Conservation (phyloP, 2,329 filamentous ascomycete genomes). For the Xylaria sp. region DNA sequence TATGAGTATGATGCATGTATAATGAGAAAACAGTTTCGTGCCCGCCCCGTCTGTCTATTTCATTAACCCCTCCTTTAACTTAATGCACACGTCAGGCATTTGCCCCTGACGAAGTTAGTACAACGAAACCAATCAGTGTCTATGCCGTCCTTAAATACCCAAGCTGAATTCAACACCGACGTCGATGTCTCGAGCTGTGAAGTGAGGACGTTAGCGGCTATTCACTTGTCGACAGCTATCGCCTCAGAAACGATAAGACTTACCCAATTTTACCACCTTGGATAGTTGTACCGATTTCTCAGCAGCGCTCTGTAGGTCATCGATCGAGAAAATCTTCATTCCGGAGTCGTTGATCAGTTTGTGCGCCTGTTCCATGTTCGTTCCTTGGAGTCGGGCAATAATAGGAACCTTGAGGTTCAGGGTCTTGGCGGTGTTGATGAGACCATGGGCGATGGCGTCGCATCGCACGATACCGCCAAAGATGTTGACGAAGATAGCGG, state of each 20-base stretch:
- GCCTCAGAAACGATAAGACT: constrained; percentile 52
- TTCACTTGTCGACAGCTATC: constrained; percentile 1
- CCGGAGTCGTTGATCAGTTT: constrained; percentile 95
- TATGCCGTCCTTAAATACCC: constrained; percentile 76
- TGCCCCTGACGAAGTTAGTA: constrained; percentile 51
- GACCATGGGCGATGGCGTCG: constrained; percentile 94
- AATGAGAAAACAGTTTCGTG: constrained; percentile 31
- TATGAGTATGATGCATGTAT: constrained; percentile 30
- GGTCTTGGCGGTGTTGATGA: constrained; percentile 92
- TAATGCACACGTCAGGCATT: constrained; percentile 36
- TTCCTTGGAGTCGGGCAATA: constrained; percentile 96
- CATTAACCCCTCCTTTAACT: constrained; percentile 29
- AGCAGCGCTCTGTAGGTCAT: constrained; percentile 95
- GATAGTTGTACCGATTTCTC: constrained; percentile 99
- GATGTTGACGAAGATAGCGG: constrained; percentile 99
- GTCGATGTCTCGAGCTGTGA: constrained; percentile 87
- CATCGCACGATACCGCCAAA: constrained; percentile 99
- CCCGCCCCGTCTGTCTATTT: constrained; percentile 34
- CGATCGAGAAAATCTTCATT: constrained; percentile 99
- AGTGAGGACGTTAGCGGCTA: constrained; percentile 35
- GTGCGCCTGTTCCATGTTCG: constrained; percentile 96
- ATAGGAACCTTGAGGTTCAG: constrained; percentile 98
- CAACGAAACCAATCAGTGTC: constrained; percentile 43
- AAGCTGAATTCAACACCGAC: constrained; percentile 95
- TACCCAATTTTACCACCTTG: constrained; percentile 98